These are phyloP conservation scores for Endothia cerciana DNA, from an alignment of 2,329 filamentous ascomycete genomes.

Conservation along the genomic window DNA sequence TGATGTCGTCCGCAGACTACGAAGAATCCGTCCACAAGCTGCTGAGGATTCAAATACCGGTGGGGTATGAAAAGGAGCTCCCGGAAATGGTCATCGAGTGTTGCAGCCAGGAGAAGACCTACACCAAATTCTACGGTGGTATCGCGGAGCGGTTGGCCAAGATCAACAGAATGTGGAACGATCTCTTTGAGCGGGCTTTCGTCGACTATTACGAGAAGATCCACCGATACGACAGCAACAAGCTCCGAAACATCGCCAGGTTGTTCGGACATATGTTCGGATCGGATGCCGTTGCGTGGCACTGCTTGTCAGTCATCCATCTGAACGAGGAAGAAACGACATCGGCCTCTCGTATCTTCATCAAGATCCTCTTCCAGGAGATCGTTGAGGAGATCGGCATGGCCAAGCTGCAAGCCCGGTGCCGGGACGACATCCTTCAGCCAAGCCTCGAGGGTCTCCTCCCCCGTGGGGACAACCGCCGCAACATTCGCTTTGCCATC, in stretches of 20 bases:
- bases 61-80: conserved; percentile 85
- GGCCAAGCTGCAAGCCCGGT: conserved; percentile 73
- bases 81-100: conserved; percentile 98
- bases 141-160: conserved; percentile 96
- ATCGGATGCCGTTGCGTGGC: conserved; percentile 89
- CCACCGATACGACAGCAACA: conserved; percentile 94
- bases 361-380: conserved; percentile 97
- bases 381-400: conserved; percentile 86
- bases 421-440: conserved; percentile 78
- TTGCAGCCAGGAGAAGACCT: conserved; percentile 94
- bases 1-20: conserved; percentile 94
- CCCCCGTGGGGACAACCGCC: conserved; percentile 77
- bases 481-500: conserved; percentile 94
- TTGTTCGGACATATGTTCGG: conserved; percentile 93
- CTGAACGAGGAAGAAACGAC: conserved; percentile 97
- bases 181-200: conserved; percentile 89
- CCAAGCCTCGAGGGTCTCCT: conserved; percentile 85
- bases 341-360: conserved; percentile 93
- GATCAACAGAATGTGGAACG: conserved; percentile 91
- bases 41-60: conserved; percentile 88
- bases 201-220: conserved; percentile 96
- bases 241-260: conserved; percentile 89
- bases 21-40: conserved; percentile 98
- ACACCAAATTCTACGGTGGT: conserved; percentile 95
- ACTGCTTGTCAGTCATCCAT: conserved; percentile 81